Base-by-base conservation (phyloP, 805 yeast genomes). In the Suhomyces pyralidae region DNA sequence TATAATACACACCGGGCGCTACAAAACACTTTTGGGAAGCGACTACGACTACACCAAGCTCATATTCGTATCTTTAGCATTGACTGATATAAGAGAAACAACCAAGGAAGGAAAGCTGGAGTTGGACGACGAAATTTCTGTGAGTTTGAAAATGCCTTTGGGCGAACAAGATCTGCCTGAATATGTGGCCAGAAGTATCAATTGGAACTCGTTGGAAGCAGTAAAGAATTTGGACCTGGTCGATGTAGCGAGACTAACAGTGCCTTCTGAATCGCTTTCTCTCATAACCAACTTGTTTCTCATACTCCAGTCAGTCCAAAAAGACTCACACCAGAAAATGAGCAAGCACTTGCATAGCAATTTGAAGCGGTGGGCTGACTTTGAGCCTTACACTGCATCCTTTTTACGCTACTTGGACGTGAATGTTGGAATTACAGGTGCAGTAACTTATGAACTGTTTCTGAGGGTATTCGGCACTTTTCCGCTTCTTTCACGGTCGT, bases 351-450 rank as follows among this genome's bases (percentile, higher is more conserved):
- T 48, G 24, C 22, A 9, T 3, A 2, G 24, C 10, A 40, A 30
- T 20, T 10, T 48, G 10, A 50, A 56, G 0, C 60, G 69, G 5
- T 80, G 85, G 81, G 52, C 62, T 0, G 59, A 63, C 2, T 85
- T 78, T 65, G 77, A 78, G 55, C 48, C 55, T 0, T 60, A 69
- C 30, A 84, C 90, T 0, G 45, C 74, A 32, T 62, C 71, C 20
- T 60, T 87, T 19, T 52, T 85, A 15, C 65, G 81, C 50, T 73
- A 82, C n/a, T 75, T 87, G 64, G 74, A 80, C 51, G 54, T 74
- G 1, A 58, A 63, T 2, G 68, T 81, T 32, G 63, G 61, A 0
- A 43, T 53, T 0, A 50, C 56, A 2, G 25, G 36, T 40, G 1
- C 45, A 9, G 57, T 69, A 8, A 26, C 57, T 5, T 66, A 50